Percentiles rank a stretch among this genome's conserved stretches.
phyloP scores from a whole-genome alignment of 805 yeast species.

The Schwanniomyces pseudopolymorphus region DNA sequence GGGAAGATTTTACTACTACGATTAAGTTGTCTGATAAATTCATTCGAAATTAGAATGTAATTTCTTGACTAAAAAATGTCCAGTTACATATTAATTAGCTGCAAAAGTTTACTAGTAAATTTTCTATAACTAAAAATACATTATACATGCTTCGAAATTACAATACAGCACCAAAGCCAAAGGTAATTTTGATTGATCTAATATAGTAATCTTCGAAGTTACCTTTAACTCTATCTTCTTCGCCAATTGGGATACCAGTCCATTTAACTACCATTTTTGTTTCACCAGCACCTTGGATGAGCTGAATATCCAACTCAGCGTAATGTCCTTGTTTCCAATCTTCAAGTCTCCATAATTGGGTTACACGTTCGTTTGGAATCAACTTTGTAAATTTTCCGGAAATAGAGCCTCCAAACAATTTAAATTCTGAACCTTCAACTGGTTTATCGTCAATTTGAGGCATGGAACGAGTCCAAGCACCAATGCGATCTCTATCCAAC shows the following conservation, averaged over 20 bases:
- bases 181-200: conserved; percentile 83
- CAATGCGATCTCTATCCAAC: conserved; percentile 70
- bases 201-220: conserved; percentile 91
- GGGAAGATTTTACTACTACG: no score
- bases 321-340: conserved; percentile 87
- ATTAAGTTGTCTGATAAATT: no score
- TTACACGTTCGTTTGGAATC: conserved; percentile 57
- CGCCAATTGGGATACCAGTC: conserved; percentile 92
- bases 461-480: conserved; percentile 87
- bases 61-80: no score
- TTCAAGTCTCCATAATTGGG: conserved; percentile 80
- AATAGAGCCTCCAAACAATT: conserved; percentile 85
- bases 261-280: conserved; percentile 77
- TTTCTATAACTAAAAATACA: neutral
- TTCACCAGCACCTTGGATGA: conserved; percentile 80
- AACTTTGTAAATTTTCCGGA: conserved; percentile 65
- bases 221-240: conserved; percentile 80
- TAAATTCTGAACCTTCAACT: conserved; percentile 60
- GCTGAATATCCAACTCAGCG: conserved; percentile 63
- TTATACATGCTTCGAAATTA: conserved; percentile 21
- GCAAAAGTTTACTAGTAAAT: neutral
- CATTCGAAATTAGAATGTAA: no score
- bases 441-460: conserved; percentile 54
- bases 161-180: conserved; percentile 93
- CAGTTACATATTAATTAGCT: no score